Percentiles rank a stretch among this genome's conserved stretches.
Evolutionary conservation across 495 filamentous ascomycete species (phyloP).

Genomic region (Tuber magnatum): DNA sequence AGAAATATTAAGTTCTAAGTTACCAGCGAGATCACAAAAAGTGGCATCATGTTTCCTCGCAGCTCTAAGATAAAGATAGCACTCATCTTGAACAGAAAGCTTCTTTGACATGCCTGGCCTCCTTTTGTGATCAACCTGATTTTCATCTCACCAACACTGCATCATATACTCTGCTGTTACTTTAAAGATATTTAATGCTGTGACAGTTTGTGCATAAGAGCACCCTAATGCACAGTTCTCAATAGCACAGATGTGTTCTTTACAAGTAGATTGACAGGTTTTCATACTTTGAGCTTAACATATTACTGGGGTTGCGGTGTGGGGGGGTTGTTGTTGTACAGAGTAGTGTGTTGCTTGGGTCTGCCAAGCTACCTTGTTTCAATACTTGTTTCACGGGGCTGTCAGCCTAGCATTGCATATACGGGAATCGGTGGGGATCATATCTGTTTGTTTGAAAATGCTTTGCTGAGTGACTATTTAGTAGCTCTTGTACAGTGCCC

Average conservation of each 20-base stretch:
- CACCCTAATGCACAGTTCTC: neutral
- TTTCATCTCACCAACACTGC: neutral
- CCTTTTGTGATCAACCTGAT: neutral
- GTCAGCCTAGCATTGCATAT: too few relatives aligned
- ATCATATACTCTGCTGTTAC: neutral
- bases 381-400: too few relatives aligned
- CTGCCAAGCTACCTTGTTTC: neutral
- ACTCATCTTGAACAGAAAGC: neutral
- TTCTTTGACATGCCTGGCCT: neutral
- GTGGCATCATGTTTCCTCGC: too few relatives aligned
- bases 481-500: too few relatives aligned
- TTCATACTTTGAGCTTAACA: neutral
- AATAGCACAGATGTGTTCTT: neutral
- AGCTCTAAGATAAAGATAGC: too few relatives aligned
- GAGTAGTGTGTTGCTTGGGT: neutral
- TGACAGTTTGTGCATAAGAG: neutral
- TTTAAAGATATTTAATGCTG: neutral
- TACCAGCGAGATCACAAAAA: too few relatives aligned
- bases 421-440: too few relatives aligned
- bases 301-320: neutral
- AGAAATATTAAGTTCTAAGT: too few relatives aligned
- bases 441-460: too few relatives aligned
- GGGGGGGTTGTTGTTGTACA: neutral
- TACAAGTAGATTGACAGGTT: neutral
- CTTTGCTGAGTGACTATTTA: too few relatives aligned